Evolutionary conservation across 257 asterid genomes (phyloP), one percentile per base, ranked within the genome.

Genomic region (Solanum clarkiae): DNA sequence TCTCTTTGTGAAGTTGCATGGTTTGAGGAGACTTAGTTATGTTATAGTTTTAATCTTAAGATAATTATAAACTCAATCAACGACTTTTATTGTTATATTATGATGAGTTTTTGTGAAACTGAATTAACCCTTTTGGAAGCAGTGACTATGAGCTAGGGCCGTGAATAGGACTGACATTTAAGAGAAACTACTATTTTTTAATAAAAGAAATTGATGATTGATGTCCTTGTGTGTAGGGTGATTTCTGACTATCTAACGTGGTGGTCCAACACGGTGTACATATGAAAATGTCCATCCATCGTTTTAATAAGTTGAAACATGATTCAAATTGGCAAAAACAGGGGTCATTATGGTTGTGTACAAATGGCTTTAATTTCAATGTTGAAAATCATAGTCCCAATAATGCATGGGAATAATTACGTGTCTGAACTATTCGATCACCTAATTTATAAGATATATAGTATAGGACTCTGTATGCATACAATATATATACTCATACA

Each of bases 201-300:
- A 8, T 32, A 4, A 36, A 70, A 65, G 2, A 26, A 26, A 26
- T 11, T 79, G 47, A 79, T 79, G 63, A 79, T 79, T 79, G 83
- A 53, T 79, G 83, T 79, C 83, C 83, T 77, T 79, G 63, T 65
- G 11, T 53, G 82, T 79, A 26, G 65, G 82, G 62, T 53, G 82
- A 53, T 53, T 79, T 79, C 49, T 79, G 83, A 79, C 83, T 79
- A 79, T 53, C 83, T 79, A 79, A 53, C 83, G 83, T 79, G 83
- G 83, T 79, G 83, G 83, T 79, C 83, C 83, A 26, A 79, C 7
- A 72, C 81, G 45, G 45, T 15, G 15, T n/a, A 60, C 57, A 14
- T 79, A 79, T 79, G 17, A 53, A 51, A 44, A 51, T 26, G 47
- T 79, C 44, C 47, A 51, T 79, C 83, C 60, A 79, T 79, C 65